Evolutionary conservation across 2,329 filamentous ascomycete genomes (phyloP).

Genomic region (Sphaceloma murrayae): DNA sequence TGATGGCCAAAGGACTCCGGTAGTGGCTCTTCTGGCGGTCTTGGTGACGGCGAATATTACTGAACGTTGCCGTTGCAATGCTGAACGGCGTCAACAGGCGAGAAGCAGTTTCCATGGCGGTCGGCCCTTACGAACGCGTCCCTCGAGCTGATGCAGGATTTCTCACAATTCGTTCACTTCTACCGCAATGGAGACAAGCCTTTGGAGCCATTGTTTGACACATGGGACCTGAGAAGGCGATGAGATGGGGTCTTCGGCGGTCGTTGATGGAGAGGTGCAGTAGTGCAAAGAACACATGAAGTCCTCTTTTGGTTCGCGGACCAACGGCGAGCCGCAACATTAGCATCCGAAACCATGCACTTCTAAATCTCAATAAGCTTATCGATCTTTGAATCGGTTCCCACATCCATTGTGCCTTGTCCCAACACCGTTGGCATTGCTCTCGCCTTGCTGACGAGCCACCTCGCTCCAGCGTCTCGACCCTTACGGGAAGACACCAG

Average conservation of each 20-base stretch:
- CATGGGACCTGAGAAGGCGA: too few species aligned
- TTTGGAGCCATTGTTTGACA: too few species aligned
- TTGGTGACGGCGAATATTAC: neutral
- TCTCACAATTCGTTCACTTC: too few species aligned
- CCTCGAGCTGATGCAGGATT: too few species aligned
- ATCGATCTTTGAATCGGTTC: neutral
- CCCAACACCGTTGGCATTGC: neutral
- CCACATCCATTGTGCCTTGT: neutral
- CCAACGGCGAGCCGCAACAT: constrained; percentile 3
- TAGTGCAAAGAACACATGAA: neutral
- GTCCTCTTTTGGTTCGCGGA: neutral
- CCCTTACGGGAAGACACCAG: too few species aligned
- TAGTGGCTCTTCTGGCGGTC: neutral
- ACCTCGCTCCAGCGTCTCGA: constrained; percentile 10
- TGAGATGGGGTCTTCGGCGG: neutral
- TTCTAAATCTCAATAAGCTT: constrained; percentile 11
- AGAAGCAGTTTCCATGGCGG: neutral
- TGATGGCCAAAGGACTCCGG: too few species aligned
- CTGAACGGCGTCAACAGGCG: neutral
- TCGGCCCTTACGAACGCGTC: too few species aligned
- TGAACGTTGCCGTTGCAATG: constrained; percentile 7
- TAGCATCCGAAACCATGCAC: neutral
- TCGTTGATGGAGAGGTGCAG: neutral
- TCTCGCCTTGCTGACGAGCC: constrained; percentile 6
- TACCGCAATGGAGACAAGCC: neutral